These are phyloP conservation scores for Exophiala mesophila DNA, from an alignment of 2,329 filamentous ascomycete genomes.

Conservation along the genomic window DNA sequence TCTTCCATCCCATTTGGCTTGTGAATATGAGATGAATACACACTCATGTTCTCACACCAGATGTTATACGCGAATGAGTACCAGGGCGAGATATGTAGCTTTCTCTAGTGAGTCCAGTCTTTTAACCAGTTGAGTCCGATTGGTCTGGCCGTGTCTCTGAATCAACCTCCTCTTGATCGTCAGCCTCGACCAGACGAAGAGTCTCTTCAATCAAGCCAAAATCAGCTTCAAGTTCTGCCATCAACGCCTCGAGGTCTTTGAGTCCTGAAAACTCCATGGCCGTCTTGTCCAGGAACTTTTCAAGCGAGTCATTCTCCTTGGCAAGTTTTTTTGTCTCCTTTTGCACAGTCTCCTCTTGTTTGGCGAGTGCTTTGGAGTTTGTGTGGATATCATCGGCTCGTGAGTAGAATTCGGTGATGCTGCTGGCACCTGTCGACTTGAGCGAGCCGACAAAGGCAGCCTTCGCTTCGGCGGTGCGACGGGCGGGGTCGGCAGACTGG, in stretches of 20 bases:
- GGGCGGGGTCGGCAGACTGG: constrained; percentile 15
- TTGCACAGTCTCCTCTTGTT: constrained; percentile 52
- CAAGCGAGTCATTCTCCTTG: constrained; percentile 51
- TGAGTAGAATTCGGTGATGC: constrained; percentile 50
- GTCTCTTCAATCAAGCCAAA: constrained; percentile 39
- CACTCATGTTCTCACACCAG: too few relatives aligned
- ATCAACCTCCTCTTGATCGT: constrained; percentile 16
- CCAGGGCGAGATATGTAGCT: neutral
- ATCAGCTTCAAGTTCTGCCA: constrained; percentile 21
- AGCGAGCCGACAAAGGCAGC: constrained; percentile 43
- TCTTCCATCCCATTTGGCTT: too few relatives aligned
- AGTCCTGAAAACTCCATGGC: constrained; percentile 37
- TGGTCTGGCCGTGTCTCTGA: constrained; percentile 3
- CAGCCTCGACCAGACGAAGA: constrained; percentile 32
- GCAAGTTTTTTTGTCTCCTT: constrained; percentile 47
- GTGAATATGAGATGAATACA: too few relatives aligned
- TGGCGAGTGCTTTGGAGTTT: constrained; percentile 50
- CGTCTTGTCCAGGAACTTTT: constrained; percentile 51
- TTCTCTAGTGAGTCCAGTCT: neutral
- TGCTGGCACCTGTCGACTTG: constrained; percentile 40
- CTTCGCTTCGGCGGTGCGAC: constrained; percentile 39
- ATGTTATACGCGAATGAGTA: too few relatives aligned
- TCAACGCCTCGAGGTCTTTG: constrained; percentile 13
- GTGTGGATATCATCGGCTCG: constrained; percentile 53
- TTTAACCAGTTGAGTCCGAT: too few relatives aligned